phyloP scores from a whole-genome alignment of 228 moss, liverwort and hornwort species.

The Sphagnum magellanicum region DNA sequence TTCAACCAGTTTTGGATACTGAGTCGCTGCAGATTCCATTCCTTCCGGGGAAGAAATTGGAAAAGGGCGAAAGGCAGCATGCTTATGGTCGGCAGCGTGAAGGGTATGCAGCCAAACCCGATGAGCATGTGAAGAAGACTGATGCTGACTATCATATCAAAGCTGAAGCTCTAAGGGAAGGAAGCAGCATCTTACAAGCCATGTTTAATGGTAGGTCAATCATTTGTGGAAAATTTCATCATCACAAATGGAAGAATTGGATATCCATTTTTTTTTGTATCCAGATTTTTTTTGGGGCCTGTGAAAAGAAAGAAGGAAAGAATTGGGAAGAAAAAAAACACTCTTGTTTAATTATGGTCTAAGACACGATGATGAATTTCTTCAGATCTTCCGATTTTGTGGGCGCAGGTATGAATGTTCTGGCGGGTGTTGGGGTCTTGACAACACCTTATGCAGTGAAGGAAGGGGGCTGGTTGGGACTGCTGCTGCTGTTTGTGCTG shows the following conservation, averaged over 20 bases:
- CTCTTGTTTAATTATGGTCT: too few species aligned
- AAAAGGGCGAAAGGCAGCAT: slow-evolving; percentile 4
- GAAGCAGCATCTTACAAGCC: slow-evolving; percentile 63
- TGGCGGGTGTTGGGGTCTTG: slow-evolving; percentile 88
- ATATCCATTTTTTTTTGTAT: too few species aligned
- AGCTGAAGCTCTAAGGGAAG: slow-evolving; percentile 16
- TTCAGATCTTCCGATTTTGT: too few species aligned
- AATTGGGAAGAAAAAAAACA: too few species aligned
- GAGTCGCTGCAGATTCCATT: slow-evolving; percentile 50
- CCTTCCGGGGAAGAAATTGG: slow-evolving; percentile 19
- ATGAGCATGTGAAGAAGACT: slow-evolving; percentile 22
- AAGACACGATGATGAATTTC: too few species aligned
- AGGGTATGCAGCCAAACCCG: slow-evolving; percentile 16
- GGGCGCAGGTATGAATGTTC: slow-evolving; percentile 72
- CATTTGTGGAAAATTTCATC: too few species aligned
- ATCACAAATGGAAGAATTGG: too few species aligned
- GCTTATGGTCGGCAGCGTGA: background rate
- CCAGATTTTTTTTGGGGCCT: too few species aligned
- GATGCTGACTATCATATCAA: slow-evolving; percentile 3
- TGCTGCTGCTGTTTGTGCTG: slow-evolving; percentile 47
- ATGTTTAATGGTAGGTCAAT: slow-evolving; percentile 53
- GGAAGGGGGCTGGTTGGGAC: slow-evolving; percentile 80
- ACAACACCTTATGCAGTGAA: slow-evolving; percentile 80
- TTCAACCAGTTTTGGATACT: slow-evolving; percentile 7
- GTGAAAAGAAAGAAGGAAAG: too few species aligned